Evolutionary conservation across 1,284 basidiomycete genomes (phyloP).

Genomic region (Irpex sp.): DNA sequence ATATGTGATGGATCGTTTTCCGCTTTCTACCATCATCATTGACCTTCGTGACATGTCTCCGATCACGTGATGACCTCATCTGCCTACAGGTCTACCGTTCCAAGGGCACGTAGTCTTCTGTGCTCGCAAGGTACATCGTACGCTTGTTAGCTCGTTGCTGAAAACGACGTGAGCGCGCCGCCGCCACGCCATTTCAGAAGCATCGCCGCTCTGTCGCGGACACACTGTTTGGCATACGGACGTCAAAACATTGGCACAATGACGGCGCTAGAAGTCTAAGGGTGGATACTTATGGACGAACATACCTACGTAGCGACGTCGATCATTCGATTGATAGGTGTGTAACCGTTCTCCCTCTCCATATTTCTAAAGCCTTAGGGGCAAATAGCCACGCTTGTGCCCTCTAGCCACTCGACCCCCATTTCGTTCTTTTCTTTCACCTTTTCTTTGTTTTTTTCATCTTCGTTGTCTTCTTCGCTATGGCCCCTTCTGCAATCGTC

Average conservation of each 20-base stretch:
- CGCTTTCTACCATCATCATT: conserved; percentile 1
- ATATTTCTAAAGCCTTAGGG: conserved; percentile 6
- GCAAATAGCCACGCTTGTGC: neutral
- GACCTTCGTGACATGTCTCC: neutral
- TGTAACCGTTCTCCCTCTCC: conserved; percentile 11
- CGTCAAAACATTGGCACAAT: neutral
- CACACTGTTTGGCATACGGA: neutral
- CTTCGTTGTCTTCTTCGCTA: conserved; percentile 14
- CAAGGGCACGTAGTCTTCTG: neutral
- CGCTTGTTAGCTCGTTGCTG: neutral
- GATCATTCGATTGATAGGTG: conserved; percentile 16
- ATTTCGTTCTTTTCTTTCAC: conserved; percentile 2
- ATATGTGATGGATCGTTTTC: neutral
- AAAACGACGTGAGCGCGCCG: neutral
- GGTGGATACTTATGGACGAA: neutral
- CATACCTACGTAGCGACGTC: conserved; percentile 12
- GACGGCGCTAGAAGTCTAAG: neutral
- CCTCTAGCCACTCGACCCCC: conserved; percentile 4
- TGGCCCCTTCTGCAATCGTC: conserved; percentile 18
- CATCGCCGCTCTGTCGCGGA: neutral
- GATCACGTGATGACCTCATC: conserved; percentile 5
- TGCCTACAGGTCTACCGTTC: neutral
- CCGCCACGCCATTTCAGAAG: neutral
- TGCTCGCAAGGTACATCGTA: neutral
- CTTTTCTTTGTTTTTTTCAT: conserved; percentile 10